Conservation (phyloP, 169 alveolate species). For the Neospora caninum region DNA sequence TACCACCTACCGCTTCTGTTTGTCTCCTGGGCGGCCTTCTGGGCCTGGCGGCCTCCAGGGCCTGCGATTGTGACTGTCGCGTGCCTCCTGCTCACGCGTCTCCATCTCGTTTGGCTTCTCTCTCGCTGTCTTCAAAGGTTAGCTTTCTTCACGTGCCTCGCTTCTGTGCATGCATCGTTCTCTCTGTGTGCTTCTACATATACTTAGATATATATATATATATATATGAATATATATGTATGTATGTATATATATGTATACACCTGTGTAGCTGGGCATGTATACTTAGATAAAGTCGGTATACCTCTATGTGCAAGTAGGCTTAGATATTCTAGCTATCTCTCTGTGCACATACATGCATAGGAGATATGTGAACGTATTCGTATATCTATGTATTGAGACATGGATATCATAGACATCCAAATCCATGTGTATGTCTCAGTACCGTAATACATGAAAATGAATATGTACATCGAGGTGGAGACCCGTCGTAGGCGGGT, state of each 20-base stretch:
- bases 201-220: not conserved
- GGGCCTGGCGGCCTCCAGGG: constrained; percentile 5
- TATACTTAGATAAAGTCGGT: not conserved
- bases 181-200: not conserved
- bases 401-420: too few species aligned
- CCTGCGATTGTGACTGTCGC: constrained; percentile 19
- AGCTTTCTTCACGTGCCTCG: not conserved
- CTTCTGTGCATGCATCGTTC: not conserved
- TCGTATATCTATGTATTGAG: too few species aligned
- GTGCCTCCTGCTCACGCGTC: constrained; percentile 28
- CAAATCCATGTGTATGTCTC: too few species aligned
- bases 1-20: not conserved
- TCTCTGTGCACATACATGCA: too few species aligned
- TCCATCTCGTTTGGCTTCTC: constrained; percentile 21
- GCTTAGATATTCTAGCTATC: too few species aligned
- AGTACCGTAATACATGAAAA: too few species aligned
- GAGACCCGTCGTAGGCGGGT: too few species aligned
- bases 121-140: not conserved
- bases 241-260: not conserved
- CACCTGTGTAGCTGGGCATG: not conserved
- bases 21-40: not conserved
- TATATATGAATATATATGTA: not conserved
- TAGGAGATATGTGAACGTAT: too few species aligned
- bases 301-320: not conserved
- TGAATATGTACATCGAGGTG: too few species aligned